Conservation (phyloP, 164 flowering plant genomes). For the Stephania japonica region DNA sequence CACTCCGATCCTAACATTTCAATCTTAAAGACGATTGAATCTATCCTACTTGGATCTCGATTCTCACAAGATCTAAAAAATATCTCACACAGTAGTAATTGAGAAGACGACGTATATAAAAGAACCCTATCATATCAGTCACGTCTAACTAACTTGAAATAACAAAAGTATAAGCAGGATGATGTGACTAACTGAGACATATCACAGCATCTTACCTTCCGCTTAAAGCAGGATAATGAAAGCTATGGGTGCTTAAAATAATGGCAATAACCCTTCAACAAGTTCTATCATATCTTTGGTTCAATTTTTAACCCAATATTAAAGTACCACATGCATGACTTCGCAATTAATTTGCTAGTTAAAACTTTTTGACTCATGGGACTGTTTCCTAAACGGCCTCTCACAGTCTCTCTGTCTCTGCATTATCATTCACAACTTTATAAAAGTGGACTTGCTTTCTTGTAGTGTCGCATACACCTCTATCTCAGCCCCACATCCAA, state of each 20-base stretch:
- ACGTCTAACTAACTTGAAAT: neutral
- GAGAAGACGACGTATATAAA: neutral
- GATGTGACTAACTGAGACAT: conserved; percentile 3
- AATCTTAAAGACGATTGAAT: no score
- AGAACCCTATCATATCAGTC: neutral
- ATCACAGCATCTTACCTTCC: conserved; percentile 1
- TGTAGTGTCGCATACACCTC: neutral
- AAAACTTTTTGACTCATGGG: neutral
- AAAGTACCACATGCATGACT: neutral
- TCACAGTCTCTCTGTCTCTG: neutral
- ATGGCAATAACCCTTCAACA: neutral
- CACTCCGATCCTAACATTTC: no score
- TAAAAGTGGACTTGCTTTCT: neutral
- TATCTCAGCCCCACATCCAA: neutral
- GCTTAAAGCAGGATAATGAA: neutral
- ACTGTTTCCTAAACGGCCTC: neutral
- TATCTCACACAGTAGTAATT: neutral
- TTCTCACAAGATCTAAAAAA: no score
- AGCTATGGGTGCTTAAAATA: neutral
- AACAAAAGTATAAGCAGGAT: neutral
- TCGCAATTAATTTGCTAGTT: neutral
- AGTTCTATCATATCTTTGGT: neutral
- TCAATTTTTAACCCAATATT: neutral
- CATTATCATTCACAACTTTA: neutral
- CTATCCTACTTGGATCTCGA: no score